phyloP scores from a whole-genome alignment of 306 rosid species.

The Pyrus communis region DNA sequence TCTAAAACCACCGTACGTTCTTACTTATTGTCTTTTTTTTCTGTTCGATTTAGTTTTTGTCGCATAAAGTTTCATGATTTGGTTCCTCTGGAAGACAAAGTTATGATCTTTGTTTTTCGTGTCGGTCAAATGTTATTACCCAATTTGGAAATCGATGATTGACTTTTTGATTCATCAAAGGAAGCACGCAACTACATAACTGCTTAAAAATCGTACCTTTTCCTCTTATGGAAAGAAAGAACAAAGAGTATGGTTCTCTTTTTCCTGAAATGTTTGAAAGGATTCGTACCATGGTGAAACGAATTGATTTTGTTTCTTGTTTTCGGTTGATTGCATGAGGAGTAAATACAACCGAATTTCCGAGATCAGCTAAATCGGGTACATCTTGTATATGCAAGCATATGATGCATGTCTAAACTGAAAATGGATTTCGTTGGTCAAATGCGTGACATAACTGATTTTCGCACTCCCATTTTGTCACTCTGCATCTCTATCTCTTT shows the following conservation, averaged over 20 bases:
- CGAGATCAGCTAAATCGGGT: background rate
- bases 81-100: background rate
- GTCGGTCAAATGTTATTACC: background rate
- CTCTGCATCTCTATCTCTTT: too few relatives aligned
- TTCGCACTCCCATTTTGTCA: too few relatives aligned
- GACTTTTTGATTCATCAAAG: background rate
- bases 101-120: background rate
- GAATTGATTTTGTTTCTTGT: background rate
- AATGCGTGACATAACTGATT: background rate
- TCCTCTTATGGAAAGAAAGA: background rate
- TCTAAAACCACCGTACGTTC: conserved; percentile 64
- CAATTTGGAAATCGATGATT: background rate
- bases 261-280: background rate
- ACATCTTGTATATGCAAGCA: background rate
- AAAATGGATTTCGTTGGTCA: background rate
- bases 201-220: background rate
- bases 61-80: background rate
- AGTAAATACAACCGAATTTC: background rate
- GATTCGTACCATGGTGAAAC: background rate
- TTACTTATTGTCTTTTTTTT: background rate
- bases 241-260: background rate
- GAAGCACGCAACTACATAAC: background rate
- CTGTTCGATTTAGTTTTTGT: background rate
- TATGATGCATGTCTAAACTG: background rate
- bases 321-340: background rate